These are phyloP conservation scores for Myriosclerotinia duriaeana DNA, from an alignment of 2,329 filamentous ascomycete genomes.

Conservation along the genomic window DNA sequence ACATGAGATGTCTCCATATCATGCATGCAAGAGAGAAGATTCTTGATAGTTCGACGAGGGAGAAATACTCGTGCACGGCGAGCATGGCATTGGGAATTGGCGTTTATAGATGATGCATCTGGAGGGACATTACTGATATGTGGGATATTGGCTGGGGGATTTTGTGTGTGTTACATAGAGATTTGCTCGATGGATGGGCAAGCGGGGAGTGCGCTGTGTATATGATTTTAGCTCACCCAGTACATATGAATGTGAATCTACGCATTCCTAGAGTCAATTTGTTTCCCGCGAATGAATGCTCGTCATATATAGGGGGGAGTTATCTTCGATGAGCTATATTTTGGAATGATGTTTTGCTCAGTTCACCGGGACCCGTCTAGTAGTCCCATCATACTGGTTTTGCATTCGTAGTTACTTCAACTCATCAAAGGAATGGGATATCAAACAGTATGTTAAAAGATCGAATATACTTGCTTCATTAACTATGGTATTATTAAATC, in stretches of 20 bases:
- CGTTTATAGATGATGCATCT: conserved; percentile 9
- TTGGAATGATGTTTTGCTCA: neutral
- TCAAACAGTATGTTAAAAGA: neutral
- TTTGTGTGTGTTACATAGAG: conserved; percentile 3
- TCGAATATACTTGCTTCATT: neutral
- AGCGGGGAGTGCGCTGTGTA: neutral
- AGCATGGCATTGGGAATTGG: conserved; percentile 6
- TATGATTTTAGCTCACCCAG: neutral
- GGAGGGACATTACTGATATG: neutral
- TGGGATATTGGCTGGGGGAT: neutral
- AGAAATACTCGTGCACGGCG: too few relatives aligned
- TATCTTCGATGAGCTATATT: too few relatives aligned
- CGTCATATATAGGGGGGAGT: neutral
- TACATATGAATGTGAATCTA: conserved; percentile 13
- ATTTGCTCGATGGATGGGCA: neutral
- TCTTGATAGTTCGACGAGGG: neutral
- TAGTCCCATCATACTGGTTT: neutral
- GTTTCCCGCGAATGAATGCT: neutral
- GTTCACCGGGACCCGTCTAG: neutral
- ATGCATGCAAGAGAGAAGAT: neutral
- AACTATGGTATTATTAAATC: conserved; percentile 2
- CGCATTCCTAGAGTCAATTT: neutral
- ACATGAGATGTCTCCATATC: neutral
- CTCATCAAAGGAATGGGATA: neutral
- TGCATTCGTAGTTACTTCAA: neutral